These are phyloP conservation scores for Termitomyces sp. DNA, from an alignment of 768 basidiomycete genomes.

Conservation along the genomic window DNA sequence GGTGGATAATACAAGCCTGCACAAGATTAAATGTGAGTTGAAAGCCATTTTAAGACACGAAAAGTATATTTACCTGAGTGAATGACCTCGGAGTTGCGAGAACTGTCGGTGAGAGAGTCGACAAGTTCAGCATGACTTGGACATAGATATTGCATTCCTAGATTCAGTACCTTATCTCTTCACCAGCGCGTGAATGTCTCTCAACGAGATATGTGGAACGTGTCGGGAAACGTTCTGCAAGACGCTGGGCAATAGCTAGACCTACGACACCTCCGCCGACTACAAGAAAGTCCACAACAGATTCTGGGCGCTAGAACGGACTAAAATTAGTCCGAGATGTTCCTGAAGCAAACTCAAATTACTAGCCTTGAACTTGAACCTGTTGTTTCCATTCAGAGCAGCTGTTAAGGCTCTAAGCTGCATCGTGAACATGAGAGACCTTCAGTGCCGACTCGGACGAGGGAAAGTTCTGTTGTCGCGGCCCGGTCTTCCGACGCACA, in stretches of 20 bases:
- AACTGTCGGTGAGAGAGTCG: conserved; percentile 39
- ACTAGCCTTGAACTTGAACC: conserved; percentile 58
- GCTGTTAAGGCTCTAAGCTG: conserved; percentile 48
- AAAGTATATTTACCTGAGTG: conserved; percentile 61
- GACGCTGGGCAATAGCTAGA: conserved; percentile 75
- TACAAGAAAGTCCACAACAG: conserved; percentile 76
- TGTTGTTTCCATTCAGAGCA: conserved; percentile 58
- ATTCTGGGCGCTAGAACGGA: conserved; percentile 54
- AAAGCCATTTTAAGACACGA: not conserved
- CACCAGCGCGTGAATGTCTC: conserved; percentile 67
- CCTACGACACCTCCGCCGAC: conserved; percentile 91
- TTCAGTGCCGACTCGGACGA: not conserved
- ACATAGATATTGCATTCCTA: not conserved
- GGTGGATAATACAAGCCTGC: conserved; percentile 82
- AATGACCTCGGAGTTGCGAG: conserved; percentile 93
- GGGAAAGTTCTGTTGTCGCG: not conserved
- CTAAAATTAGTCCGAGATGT: not conserved
- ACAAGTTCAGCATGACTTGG: not conserved
- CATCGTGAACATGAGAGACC: conserved; percentile 19
- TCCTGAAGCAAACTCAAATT: not conserved
- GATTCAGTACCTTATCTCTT: conserved; percentile 72
- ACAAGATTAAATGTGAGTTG: not conserved
- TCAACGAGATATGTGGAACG: conserved; percentile 83
- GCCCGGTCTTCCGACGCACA: not conserved
- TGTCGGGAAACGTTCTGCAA: conserved; percentile 59